Conservation (phyloP, 2,329 filamentous ascomycete genomes). For the Metarhizium guizhouense region DNA sequence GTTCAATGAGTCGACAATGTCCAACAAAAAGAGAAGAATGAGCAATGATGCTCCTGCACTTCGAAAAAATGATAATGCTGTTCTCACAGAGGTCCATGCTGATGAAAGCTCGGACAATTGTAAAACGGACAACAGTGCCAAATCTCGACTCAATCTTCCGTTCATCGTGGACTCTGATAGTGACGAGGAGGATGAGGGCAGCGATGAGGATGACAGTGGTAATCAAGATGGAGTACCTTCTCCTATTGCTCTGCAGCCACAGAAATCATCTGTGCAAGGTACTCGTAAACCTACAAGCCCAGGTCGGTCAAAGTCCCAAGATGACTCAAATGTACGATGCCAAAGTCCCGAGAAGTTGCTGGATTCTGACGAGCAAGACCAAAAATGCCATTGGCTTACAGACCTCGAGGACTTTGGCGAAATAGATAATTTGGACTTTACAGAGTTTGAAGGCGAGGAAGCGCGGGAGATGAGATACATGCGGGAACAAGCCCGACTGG, state of each 20-base stretch:
- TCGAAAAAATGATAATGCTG: neutral
- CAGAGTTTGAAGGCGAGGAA: constrained; percentile 52
- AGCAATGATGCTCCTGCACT: constrained; percentile 12
- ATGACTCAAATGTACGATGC: constrained; percentile 14
- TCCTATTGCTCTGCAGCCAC: neutral
- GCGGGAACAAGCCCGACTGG: constrained; percentile 63
- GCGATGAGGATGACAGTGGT: neutral
- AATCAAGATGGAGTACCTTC: neutral
- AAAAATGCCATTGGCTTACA: constrained; percentile 23
- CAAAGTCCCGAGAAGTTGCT: constrained; percentile 12
- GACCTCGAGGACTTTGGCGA: constrained; percentile 26
- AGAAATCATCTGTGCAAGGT: neutral
- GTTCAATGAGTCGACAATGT: constrained; percentile 25
- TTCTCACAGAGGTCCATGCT: neutral
- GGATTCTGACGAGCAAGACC: constrained; percentile 15
- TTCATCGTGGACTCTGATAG: constrained; percentile 65
- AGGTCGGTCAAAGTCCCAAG: neutral
- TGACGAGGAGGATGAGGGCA: constrained; percentile 23
- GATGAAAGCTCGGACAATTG: neutral
- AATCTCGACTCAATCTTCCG: constrained; percentile 30
- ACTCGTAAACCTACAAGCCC: neutral
- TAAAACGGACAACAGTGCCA: constrained; percentile 4
- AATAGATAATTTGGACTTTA: constrained; percentile 49
- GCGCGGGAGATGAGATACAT: constrained; percentile 60
- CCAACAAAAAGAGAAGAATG: constrained; percentile 21